Percentiles rank a stretch among this genome's conserved stretches.
These are phyloP conservation scores for Glonium stellatum DNA, from an alignment of 495 filamentous ascomycete species.

Conservation along the genomic window DNA sequence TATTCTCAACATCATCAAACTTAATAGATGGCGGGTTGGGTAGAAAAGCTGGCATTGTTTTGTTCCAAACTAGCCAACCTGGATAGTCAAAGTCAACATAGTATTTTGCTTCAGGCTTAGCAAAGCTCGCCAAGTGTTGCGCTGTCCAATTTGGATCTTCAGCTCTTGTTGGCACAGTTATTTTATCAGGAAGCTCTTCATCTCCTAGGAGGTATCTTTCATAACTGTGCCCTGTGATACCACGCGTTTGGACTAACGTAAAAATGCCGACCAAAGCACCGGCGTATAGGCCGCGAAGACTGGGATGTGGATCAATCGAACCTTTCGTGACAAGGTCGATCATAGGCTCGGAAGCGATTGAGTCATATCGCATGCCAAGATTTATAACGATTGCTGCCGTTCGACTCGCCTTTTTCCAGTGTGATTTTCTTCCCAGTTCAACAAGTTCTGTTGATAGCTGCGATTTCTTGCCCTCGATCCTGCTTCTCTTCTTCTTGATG, in stretches of 20 bases:
- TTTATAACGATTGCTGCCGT: conserved; percentile 84
- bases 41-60: conserved; percentile 70
- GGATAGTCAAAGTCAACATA: conserved; percentile 88
- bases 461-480: conserved; percentile 76
- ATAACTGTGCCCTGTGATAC: conserved; percentile 77
- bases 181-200: conserved; percentile 65
- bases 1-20: conserved; percentile 77
- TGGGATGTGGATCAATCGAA: conserved; percentile 83
- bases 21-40: conserved; percentile 63
- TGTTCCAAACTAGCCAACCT: conserved; percentile 95
- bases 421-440: conserved; percentile 64
- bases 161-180: conserved; percentile 60
- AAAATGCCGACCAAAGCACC: conserved; percentile 75
- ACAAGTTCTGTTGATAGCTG: conserved; percentile 74
- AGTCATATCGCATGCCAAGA: conserved; percentile 81
- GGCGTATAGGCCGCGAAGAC: conserved; percentile 71
- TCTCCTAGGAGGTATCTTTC: conserved; percentile 74
- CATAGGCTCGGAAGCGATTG: conserved; percentile 70
- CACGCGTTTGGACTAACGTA: conserved; percentile 74
- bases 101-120: conserved; percentile 71
- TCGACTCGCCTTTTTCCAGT: conserved; percentile 92
- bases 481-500: conserved; percentile 63
- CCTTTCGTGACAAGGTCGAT: conserved; percentile 79
- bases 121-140: conserved; percentile 70
- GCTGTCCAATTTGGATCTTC: conserved; percentile 72